phyloP scores from a whole-genome alignment of 1,284 basidiomycete species.

The Leccinum subfulvum region DNA sequence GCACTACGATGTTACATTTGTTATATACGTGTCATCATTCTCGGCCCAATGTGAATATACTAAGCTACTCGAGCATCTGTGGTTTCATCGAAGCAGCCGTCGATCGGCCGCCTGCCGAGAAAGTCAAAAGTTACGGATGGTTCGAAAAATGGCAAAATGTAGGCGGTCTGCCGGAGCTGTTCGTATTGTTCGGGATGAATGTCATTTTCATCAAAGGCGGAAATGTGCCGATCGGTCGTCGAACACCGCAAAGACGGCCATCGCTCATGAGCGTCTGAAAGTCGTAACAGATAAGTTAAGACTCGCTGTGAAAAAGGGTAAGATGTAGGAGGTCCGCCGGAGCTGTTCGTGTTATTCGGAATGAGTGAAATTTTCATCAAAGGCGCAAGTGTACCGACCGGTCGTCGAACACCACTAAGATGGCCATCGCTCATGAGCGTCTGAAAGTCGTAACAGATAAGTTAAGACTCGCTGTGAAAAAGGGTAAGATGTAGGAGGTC shows the following conservation, averaged over 20 bases:
- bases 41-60: too few species aligned
- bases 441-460: neutral
- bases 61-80: neutral
- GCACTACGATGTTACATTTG: neutral
- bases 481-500: neutral
- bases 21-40: too few species aligned
- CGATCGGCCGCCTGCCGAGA: too few species aligned
- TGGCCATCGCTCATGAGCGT: neutral
- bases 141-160: neutral
- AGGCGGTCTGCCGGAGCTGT: neutral
- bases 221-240: neutral
- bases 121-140: neutral
- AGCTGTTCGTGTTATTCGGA: neutral
- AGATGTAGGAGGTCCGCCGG: neutral
- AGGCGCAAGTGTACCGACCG: neutral
- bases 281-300: neutral
- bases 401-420: neutral
- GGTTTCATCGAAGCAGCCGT: too few species aligned
- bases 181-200: neutral
- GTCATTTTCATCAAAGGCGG: neutral
- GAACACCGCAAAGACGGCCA: neutral
- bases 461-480: neutral
- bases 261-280: neutral
- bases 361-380: neutral
- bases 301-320: neutral